Conservation (phyloP, 768 basidiomycete species). For the Calvatia gigantea region DNA sequence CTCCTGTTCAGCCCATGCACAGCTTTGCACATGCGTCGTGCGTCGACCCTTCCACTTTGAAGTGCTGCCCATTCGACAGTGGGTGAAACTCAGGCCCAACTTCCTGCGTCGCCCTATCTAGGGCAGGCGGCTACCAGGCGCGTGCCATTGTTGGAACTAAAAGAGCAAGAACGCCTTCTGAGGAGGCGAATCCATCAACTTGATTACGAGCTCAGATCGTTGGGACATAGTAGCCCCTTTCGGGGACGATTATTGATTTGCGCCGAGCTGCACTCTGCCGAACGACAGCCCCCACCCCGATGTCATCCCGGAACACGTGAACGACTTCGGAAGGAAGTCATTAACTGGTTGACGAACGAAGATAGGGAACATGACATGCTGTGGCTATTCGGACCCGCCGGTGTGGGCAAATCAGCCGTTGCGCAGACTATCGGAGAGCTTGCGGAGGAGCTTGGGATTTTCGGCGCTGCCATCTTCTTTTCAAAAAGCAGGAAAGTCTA, state of each 20-base stretch:
- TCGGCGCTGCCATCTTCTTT: slow-evolving; percentile 8
- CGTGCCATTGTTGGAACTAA: no score
- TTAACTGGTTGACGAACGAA: not conserved
- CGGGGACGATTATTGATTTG: not conserved
- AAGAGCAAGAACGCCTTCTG: no score
- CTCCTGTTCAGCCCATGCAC: no score
- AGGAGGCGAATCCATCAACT: no score
- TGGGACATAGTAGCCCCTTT: no score
- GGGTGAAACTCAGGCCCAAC: no score
- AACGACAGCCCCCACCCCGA: slow-evolving; percentile 1
- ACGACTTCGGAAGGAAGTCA: not conserved
- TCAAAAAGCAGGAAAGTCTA: not conserved
- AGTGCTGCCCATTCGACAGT: no score
- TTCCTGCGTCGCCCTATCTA: no score
- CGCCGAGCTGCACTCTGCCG: not conserved
- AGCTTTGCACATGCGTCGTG: no score
- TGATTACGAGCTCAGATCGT: no score
- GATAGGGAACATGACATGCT: not conserved
- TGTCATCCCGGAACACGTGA: not conserved
- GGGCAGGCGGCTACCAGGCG: no score
- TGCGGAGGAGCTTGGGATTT: not conserved
- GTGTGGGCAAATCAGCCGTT: slow-evolving; percentile 1
- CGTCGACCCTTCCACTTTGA: no score
- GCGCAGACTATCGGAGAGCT: not conserved
- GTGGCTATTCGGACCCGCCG: slow-evolving; percentile 1